A percentile compares a stretch with the other conserved stretches of the same genome.
These are phyloP conservation scores for Ceriops tagal DNA, from an alignment of 345 rosid genomes.

Conservation along the genomic window DNA sequence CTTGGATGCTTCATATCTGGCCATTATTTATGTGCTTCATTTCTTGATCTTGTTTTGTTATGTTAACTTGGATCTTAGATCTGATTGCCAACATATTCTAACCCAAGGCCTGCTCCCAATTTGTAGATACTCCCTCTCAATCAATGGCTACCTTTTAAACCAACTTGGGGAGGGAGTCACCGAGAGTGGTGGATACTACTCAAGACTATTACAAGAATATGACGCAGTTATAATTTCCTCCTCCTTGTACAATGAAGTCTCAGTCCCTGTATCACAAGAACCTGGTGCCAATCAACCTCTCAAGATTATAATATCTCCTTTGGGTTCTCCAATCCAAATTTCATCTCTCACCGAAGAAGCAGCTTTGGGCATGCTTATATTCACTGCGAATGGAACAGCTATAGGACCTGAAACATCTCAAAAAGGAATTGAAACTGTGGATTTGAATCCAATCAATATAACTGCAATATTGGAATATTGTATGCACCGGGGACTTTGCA, in stretches of 20 bases:
- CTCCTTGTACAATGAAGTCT: constrained; percentile 31
- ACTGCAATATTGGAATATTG: constrained; percentile 52
- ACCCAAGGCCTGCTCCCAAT: constrained; percentile 11
- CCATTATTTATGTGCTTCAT: background rate
- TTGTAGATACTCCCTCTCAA: constrained; percentile 64
- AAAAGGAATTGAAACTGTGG: constrained; percentile 44
- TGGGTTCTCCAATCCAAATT: constrained; percentile 23
- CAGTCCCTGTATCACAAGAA: constrained; percentile 50
- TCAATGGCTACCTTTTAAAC: constrained; percentile 50
- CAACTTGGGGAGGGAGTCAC: constrained; percentile 61
- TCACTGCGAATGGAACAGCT: constrained; percentile 30
- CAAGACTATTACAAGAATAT: constrained; percentile 64
- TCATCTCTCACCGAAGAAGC: constrained; percentile 28
- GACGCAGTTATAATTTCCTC: constrained; percentile 60
- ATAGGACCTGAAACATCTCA: constrained; percentile 29
- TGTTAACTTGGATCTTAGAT: background rate
- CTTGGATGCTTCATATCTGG: background rate
- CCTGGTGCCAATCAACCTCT: constrained; percentile 62
- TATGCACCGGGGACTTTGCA: constrained; percentile 47
- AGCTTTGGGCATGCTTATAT: constrained; percentile 37
- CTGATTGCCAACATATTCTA: background rate
- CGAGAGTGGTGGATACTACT: constrained; percentile 64
- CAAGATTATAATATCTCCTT: constrained; percentile 30
- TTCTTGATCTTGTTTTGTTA: background rate
- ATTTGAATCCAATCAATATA: constrained; percentile 41